These are phyloP conservation scores for Ensete ventricosum DNA, from an alignment of 176 grass and related monocot genomes.

Conservation along the genomic window DNA sequence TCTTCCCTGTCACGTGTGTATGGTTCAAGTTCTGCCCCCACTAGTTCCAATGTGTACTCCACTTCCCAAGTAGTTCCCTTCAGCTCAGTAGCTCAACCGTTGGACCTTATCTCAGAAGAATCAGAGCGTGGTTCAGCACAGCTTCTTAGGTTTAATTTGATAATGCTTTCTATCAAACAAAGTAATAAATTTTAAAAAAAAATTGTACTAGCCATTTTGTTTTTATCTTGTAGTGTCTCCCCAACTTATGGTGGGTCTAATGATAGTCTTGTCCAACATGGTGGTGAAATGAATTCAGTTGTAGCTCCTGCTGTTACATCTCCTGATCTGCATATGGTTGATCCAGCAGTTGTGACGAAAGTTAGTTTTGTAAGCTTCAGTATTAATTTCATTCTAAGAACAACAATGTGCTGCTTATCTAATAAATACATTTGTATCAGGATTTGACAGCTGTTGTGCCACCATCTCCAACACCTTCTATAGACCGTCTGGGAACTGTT, in stretches of 20 bases:
- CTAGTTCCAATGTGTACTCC: conserved; percentile 26
- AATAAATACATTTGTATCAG: conserved; percentile 26
- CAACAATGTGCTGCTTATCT: neutral
- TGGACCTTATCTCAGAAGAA: conserved; percentile 53
- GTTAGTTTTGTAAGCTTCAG: conserved; percentile 11
- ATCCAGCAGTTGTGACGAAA: conserved; percentile 32
- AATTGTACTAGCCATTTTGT: neutral
- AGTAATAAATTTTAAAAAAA: neutral
- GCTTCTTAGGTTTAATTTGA: conserved; percentile 35
- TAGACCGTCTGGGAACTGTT: conserved; percentile 51
- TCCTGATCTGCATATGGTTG: conserved; percentile 43
- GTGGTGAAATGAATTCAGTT: conserved; percentile 31
- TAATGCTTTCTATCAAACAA: neutral
- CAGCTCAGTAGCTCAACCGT: conserved; percentile 39
- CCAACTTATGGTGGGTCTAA: conserved; percentile 30
- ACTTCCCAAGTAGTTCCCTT: conserved; percentile 42
- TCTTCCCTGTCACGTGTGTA: conserved; percentile 44
- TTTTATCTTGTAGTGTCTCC: conserved; percentile 37
- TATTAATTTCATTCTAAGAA: neutral
- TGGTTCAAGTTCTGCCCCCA: conserved; percentile 49
- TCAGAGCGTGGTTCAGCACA: conserved; percentile 38
- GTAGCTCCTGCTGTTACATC: conserved; percentile 36
- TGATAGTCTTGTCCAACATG: conserved; percentile 38
- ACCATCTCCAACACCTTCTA: conserved; percentile 41
- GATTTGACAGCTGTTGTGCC: conserved; percentile 40